Evolutionary conservation across 768 basidiomycete genomes (phyloP).

Genomic region (Clathrus columnatus): DNA sequence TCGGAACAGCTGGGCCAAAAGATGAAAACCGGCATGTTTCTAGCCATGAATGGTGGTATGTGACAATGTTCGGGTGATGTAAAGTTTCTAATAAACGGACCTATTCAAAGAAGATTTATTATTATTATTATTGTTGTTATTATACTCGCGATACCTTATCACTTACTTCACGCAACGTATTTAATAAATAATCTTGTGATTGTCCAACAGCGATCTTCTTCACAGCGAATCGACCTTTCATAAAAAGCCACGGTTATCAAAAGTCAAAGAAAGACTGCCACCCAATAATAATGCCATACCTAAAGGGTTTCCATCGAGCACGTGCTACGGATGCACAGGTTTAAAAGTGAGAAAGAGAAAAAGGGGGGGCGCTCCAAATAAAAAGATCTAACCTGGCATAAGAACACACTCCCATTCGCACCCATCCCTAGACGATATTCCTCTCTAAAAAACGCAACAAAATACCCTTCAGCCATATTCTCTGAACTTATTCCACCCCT

Average conservation of each 20-base stretch:
- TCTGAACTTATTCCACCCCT: conserved; percentile 46
- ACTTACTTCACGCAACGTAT: conserved; percentile 66
- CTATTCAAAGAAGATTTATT: conserved; percentile 22
- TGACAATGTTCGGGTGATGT: conserved; percentile 88
- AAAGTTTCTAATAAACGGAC: conserved; percentile 80
- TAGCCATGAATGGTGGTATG: conserved; percentile 94
- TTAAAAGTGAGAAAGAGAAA: background rate
- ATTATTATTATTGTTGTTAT: background rate
- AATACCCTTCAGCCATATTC: conserved; percentile 86
- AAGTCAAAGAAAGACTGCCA: background rate
- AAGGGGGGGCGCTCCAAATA: too few relatives aligned
- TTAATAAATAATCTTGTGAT: conserved; percentile 76
- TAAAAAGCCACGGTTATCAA: conserved; percentile 1
- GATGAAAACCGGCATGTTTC: conserved; percentile 78
- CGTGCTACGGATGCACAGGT: conserved; percentile 42
- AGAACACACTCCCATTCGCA: conserved; percentile 82
- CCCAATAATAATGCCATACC: conserved; percentile 40
- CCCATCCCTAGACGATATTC: conserved; percentile 90
- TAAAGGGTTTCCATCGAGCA: conserved; percentile 78
- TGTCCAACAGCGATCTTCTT: conserved; percentile 96
- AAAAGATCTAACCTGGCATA: conserved; percentile 88
- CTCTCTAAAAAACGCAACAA: conserved; percentile 87
- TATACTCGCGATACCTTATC: background rate
- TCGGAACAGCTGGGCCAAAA: conserved; percentile 82
- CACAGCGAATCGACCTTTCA: conserved; percentile 75